Conservation (phyloP, 2,329 filamentous ascomycete species). For the Kalaharituber pfeilii region DNA sequence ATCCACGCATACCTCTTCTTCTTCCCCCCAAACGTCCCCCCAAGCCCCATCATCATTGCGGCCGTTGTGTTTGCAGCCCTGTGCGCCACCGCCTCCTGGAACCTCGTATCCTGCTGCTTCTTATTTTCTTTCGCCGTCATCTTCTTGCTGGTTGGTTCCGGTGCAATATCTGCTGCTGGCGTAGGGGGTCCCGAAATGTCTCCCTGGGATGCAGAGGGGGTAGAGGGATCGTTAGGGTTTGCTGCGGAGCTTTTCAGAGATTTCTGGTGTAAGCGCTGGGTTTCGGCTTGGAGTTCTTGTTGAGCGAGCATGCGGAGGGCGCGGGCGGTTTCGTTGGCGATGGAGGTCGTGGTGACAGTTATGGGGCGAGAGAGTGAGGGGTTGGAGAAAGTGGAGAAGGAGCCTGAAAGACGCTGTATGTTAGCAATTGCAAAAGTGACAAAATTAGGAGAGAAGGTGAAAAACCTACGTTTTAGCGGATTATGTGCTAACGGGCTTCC, state of each 20-base stretch:
- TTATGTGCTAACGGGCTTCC: not conserved
- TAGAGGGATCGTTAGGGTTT: not conserved
- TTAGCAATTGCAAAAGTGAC: not conserved
- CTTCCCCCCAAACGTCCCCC: conserved; percentile 9
- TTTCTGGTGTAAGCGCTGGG: conserved; percentile 14
- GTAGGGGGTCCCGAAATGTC: conserved; percentile 6
- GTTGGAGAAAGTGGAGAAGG: conserved; percentile 2
- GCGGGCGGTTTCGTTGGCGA: conserved; percentile 15
- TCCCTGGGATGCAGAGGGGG: conserved; percentile 4
- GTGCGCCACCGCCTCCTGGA: conserved; percentile 22
- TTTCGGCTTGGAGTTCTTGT: conserved; percentile 14
- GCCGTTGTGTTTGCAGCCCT: conserved; percentile 22
- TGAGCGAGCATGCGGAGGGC: conserved; percentile 15
- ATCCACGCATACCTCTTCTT: conserved; percentile 23
- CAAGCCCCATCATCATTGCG: conserved; percentile 22
- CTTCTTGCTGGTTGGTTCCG: conserved; percentile 14
- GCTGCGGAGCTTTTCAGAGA: conserved; percentile 1
- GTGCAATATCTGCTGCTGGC: conserved; percentile 3
- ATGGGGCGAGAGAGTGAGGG: not conserved
- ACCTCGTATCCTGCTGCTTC: conserved; percentile 20
- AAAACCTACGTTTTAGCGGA: not conserved
- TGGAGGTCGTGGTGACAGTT: conserved; percentile 7
- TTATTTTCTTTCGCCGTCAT: conserved; percentile 21
- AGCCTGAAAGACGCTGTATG: not conserved
- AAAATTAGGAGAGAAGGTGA: not conserved